Conservation (phyloP, 768 basidiomycete species). For the Amanita rubescens region DNA sequence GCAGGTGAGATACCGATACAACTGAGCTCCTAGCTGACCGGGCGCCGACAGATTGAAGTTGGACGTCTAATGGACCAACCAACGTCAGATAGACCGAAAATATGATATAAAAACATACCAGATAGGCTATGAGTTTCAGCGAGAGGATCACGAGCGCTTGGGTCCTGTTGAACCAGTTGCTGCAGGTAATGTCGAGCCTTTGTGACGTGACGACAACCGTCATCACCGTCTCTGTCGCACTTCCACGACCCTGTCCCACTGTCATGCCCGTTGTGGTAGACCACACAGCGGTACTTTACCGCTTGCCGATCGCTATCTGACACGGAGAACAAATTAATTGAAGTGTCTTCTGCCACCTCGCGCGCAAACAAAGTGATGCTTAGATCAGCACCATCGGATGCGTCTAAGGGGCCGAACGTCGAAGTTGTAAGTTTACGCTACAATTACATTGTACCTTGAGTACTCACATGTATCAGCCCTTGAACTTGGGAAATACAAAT, state of each 20-base stretch:
- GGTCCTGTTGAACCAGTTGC: neutral
- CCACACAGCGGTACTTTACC: neutral
- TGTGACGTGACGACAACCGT: neutral
- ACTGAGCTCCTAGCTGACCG: neutral
- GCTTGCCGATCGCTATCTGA: neutral
- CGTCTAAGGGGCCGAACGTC: too few relatives aligned
- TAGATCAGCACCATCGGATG: too few relatives aligned
- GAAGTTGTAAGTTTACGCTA: too few relatives aligned
- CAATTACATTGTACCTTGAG: too few relatives aligned
- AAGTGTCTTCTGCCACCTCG: too few relatives aligned
- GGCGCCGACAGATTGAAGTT: neutral
- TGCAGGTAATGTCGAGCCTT: neutral
- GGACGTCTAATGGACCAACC: too few relatives aligned
- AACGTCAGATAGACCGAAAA: too few relatives aligned
- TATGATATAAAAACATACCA: neutral
- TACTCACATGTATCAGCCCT: too few relatives aligned
- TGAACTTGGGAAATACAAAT: too few relatives aligned
- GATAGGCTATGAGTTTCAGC: neutral
- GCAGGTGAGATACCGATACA: too few relatives aligned
- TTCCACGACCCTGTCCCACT: neutral
- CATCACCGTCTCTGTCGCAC: neutral
- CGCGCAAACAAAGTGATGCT: too few relatives aligned
- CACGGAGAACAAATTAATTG: neutral
- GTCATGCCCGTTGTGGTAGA: neutral
- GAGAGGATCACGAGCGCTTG: neutral